Evolutionary conservation across 352 stramenopile species (phyloP), one percentile per base, ranked within the genome.

Genomic region (Pythium aristosporum): DNA sequence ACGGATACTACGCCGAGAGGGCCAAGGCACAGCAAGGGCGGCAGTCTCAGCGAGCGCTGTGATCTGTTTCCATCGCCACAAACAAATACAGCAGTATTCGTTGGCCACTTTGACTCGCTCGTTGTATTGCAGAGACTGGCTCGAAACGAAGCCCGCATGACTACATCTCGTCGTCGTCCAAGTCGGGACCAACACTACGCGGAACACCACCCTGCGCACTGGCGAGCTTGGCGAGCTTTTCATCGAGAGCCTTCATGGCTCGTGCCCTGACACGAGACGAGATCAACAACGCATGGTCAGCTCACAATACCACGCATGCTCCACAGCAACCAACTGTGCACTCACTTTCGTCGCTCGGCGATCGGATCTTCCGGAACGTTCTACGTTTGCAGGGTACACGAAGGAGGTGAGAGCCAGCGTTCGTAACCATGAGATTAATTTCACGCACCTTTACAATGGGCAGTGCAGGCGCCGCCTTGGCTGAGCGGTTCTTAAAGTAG

Each of bases 231-330:
- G 87, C 87, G 28, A 96, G 68, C 41, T 96, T 96, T 59, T 93
- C 87, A 50, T 96, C 87, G n/a, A 96, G 71, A 25, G 87, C 87
- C 52, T 91, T 92, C 85, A 96, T 94, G 12, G 87, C 87, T 67
- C 87, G 75, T 39, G 85, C 87, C 73, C 87, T 96, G 53, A 12
- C 43, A 7, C 42, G 25, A 50, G 15, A n/a, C 5, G 47, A 11
- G 41, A 36, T 21, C 28, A 57, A n/a, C 12, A 20, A 46, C 39
- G 2, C 39, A 37, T 37, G 32, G 34, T 37, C 15, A 39, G 30
- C 11, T 46, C 15, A 41, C 46, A 1, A 28, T n/a, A 12, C 11
- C 10, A 65, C 1, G 36, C 12, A 49, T 34, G 18, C 34, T 51
- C 12, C 28, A n/a, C 42, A 32, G 12, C n/a, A 12, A 53, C 20